These are phyloP conservation scores for Elongisporangium anandrum DNA, from an alignment of 352 stramenopile species.

Conservation along the genomic window DNA sequence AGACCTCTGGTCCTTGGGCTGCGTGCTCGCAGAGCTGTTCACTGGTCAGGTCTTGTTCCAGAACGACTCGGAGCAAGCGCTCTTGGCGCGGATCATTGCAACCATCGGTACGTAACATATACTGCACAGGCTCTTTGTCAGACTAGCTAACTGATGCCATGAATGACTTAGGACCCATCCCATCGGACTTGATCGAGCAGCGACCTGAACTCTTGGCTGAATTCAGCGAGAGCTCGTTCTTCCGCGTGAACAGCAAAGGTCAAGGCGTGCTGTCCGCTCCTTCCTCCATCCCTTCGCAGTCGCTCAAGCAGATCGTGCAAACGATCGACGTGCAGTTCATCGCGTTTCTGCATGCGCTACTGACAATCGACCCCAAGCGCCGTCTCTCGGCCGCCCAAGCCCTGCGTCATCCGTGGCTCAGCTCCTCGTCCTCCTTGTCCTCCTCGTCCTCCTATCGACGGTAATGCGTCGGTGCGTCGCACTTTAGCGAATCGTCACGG, in stretches of 20 bases:
- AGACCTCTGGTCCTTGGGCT: conserved; percentile 88
- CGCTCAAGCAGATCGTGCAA: conserved; percentile 52
- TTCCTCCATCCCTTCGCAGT: conserved; percentile 24
- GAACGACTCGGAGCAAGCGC: conserved; percentile 86
- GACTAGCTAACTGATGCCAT: neutral
- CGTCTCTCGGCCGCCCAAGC: conserved; percentile 52
- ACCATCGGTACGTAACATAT: conserved; percentile 50
- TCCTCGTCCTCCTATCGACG: neutral
- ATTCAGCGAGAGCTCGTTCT: conserved; percentile 53
- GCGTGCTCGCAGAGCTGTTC: conserved; percentile 85
- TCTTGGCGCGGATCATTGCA: conserved; percentile 90
- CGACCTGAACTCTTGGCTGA: conserved; percentile 48
- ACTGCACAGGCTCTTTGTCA: neutral
- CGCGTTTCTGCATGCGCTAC: conserved; percentile 55
- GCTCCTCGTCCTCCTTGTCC: neutral
- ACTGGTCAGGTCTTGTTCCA: conserved; percentile 87
- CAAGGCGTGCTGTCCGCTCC: conserved; percentile 37
- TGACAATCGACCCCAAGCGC: conserved; percentile 58
- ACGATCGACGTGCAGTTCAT: conserved; percentile 60
- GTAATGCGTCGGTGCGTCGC: neutral
- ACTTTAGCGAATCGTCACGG: neutral
- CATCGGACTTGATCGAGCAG: conserved; percentile 45
- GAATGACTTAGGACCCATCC: conserved; percentile 44
- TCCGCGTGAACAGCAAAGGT: conserved; percentile 40
- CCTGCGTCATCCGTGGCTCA: conserved; percentile 65